A percentile compares a stretch with the other conserved stretches of the same genome.
These are phyloP conservation scores for Mycotypha africana DNA, from an alignment of 371 early-diverging fungal genomes.

Conservation along the genomic window DNA sequence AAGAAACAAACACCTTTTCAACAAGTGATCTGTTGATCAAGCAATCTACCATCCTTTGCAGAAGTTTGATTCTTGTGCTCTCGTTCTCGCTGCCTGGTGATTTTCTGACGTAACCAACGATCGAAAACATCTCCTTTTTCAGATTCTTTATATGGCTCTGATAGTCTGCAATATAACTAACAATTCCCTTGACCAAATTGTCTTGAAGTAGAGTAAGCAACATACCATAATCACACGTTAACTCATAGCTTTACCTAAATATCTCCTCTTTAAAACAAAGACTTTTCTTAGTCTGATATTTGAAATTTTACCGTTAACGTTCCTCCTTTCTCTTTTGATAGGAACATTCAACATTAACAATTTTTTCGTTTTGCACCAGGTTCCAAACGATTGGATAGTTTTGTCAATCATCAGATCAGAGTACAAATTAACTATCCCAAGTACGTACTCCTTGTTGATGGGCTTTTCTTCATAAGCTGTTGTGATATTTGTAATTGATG, in stretches of 20 bases:
- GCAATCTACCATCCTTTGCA: neutral
- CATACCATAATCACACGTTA: neutral
- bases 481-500: too few species aligned
- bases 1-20: neutral
- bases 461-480: neutral
- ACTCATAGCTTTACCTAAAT: neutral
- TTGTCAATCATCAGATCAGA: neutral
- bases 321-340: neutral
- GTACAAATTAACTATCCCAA: neutral
- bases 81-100: neutral
- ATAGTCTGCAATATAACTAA: neutral
- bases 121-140: neutral
- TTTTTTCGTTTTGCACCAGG: conserved; percentile 1
- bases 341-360: neutral
- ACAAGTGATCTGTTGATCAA: neutral
- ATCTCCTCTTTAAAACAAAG: neutral
- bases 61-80: neutral
- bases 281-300: neutral
- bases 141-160: neutral
- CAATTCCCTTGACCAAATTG: neutral
- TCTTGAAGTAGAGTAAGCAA: conserved; percentile 2
- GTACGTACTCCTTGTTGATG: neutral
- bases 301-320: neutral
- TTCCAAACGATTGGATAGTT: neutral
- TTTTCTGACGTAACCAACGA: neutral